Conservation (phyloP, 164 flowering plant genomes). For the Euptelea pleiosperma region DNA sequence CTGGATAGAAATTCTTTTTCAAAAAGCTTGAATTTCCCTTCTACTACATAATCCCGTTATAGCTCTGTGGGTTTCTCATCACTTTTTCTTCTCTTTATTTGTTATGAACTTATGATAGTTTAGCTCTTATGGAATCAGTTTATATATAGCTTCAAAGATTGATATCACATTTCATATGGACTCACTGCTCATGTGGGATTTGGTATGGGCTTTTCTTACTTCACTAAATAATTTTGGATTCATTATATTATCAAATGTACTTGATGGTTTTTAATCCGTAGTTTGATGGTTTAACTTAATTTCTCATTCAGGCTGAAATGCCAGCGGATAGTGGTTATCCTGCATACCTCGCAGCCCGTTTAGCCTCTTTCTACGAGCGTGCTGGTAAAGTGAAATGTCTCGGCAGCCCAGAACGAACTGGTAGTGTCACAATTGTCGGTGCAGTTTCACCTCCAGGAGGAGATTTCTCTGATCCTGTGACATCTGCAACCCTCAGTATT, state of each 20-base stretch:
- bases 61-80: no score
- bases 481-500: constrained; percentile 96
- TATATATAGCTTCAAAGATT: no score
- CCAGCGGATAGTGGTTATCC: constrained; percentile 71
- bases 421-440: constrained; percentile 99
- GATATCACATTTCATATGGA: no score
- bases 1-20: no score
- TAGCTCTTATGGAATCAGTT: no score
- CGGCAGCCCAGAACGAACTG: constrained; percentile 95
- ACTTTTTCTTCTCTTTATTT: no score
- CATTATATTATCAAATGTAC: neutral
- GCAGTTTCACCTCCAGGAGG: constrained; percentile 99
- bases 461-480: constrained; percentile 99
- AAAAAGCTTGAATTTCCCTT: no score
- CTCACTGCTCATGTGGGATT: no score
- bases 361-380: constrained; percentile 97
- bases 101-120: no score
- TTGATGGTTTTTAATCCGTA: neutral
- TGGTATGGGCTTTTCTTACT: no score
- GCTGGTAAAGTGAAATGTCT: constrained; percentile 99
- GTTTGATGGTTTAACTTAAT: neutral
- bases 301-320: constrained; percentile 25
- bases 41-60: no score
- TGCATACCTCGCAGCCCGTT: constrained; percentile 96
- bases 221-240: neutral